Evolutionary conservation across 768 basidiomycete genomes (phyloP), one percentile per base, ranked within the genome.

Genomic region (Tremella fuciformis): DNA sequence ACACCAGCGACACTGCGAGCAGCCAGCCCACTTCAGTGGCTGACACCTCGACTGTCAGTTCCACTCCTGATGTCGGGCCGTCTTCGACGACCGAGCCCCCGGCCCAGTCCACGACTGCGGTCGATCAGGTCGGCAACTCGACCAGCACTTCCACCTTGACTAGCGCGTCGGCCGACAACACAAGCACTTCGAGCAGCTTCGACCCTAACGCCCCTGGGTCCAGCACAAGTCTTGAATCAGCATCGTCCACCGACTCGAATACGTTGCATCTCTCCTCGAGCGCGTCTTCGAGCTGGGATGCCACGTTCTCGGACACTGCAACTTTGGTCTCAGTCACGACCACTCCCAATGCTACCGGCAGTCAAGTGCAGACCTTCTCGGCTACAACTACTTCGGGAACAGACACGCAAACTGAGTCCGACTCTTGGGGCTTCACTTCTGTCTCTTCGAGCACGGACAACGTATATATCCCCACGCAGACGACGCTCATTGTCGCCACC

Each of bases 391-490:
- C 22, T 15, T 25, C 49, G 11, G 15, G 18, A 4, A 16, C 59
- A n/a, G 25, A 16, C 6, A 18, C 29, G 29, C 29, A 34, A 11
- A 34, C 29, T 11, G 29, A 34, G 13, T 34, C 46, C 16, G 9
- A 7, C 21, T 22, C 38, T 15, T 39, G 49, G 24, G 19, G 24
- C 18, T 19, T 34, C 15, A 16, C 53, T 44, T 44, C 55, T 4
- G 37, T 16, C 42, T 44, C 44, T 3, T 19, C 58, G 13, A 40
- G 53, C n/a, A 57, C 19, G n/a, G 57, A 68, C 53, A 62, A 64
- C 8, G 62, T 66, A 1, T 70, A 69, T 46, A 67, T 60, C 0
- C 67, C 73, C 0, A 63, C 73, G 1, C 65, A 67, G 59, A 70
- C 70, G 7, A 66, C 61, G 57, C 39, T 73, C 7, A 73, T 71